A percentile compares a stretch with the other conserved stretches of the same genome.
These are phyloP conservation scores for Ceratocystis cacaofunesta DNA, from an alignment of 2,329 filamentous ascomycete genomes.

Conservation along the genomic window DNA sequence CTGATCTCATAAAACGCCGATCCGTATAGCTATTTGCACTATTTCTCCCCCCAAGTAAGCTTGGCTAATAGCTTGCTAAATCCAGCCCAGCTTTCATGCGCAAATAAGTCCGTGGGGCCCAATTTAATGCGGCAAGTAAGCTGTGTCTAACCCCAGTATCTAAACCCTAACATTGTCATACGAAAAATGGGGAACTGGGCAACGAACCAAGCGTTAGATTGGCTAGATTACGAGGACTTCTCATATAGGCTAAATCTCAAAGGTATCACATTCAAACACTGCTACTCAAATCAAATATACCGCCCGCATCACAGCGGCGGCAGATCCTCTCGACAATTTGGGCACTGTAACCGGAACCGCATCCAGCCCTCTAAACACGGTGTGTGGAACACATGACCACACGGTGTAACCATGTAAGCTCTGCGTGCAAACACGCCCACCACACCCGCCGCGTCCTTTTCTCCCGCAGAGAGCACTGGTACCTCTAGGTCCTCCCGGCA, in stretches of 20 bases:
- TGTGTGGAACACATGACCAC: constrained; percentile 89
- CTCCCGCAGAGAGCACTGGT: constrained; percentile 52
- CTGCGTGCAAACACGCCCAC: constrained; percentile 62
- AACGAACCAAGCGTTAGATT: too few relatives aligned
- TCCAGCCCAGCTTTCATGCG: neutral
- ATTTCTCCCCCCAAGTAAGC: too few relatives aligned
- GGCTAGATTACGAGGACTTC: too few relatives aligned
- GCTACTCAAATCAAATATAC: constrained; percentile 7
- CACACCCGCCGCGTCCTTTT: constrained; percentile 29
- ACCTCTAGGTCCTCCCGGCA: constrained; percentile 88
- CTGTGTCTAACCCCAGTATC: too few relatives aligned
- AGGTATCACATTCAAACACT: neutral
- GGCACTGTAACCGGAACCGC: constrained; percentile 81
- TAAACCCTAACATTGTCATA: too few relatives aligned
- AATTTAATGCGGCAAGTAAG: neutral
- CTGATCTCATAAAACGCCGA: neutral
- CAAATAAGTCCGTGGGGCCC: neutral
- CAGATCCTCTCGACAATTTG: constrained; percentile 80
- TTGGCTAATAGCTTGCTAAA: neutral
- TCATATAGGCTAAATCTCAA: neutral
- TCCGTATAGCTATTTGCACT: neutral
- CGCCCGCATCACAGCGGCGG: constrained; percentile 52
- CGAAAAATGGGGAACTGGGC: neutral
- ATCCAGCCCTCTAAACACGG: constrained; percentile 91
- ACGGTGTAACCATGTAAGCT: constrained; percentile 94